Evolutionary conservation across 352 stramenopile species (phyloP), one percentile per base, ranked within the genome.

Genomic region (Porosira glacialis): DNA sequence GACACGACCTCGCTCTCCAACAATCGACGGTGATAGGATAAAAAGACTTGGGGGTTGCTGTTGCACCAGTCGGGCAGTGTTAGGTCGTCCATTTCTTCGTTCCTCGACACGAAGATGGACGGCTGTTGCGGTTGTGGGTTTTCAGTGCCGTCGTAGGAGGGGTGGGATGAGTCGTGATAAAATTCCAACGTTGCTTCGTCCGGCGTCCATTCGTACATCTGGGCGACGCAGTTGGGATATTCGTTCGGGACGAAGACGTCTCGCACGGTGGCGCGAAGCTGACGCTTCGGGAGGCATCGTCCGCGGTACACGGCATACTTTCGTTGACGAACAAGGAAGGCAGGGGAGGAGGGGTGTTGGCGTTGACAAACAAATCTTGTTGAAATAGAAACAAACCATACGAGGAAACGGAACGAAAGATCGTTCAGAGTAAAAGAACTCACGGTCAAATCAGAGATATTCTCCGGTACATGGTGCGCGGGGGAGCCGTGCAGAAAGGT

Each of bases 101-200:
- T 45, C 41, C 39, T 67, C 7, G 60, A 75, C 0, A n/a, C 36
- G 38, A 75, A 72, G 27, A 66, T 68, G 22, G 30, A 60, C 11
- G 59, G 48, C n/a, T 41, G 13, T 51, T 51, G 55, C 22, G 80
- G 45, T 15, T 26, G 52, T 70, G 62, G 87, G n/a, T n/a, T n/a
- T n/a, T n/a, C n/a, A n/a, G n/a, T n/a, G n/a, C n/a, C n/a, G n/a
- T n/a, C n/a, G n/a, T n/a, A n/a, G n/a, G n/a, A n/a, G n/a, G n/a
- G n/a, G n/a, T n/a, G n/a, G n/a, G n/a, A n/a, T n/a, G n/a, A n/a
- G n/a, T n/a, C n/a, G n/a, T n/a, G n/a, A 76, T 92, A 98, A 70
- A 98, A 97, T 71, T 97, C 95, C 10, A 93, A 91, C 57, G 97
- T 97, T 59, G 93, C 97, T 70, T 98, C 95, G 52, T 98, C 95